Base-by-base conservation (phyloP, 2,329 filamentous ascomycete species). In the Periconia sp. region DNA sequence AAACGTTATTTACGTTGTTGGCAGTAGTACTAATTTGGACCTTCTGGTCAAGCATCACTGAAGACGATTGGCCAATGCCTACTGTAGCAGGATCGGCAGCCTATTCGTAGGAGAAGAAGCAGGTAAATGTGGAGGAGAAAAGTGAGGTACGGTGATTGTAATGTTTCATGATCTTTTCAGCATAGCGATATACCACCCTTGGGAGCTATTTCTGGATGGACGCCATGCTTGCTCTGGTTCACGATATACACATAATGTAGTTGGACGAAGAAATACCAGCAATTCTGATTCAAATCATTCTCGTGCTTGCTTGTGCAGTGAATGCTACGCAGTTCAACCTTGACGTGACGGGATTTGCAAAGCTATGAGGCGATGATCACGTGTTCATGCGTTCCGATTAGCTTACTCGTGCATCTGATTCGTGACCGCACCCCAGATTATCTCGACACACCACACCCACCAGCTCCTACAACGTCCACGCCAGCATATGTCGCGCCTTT, bases 21-120 rank as follows among this genome's bases (percentile, higher is more conserved):
- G 80, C 92, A 0, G 90, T 99, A 4, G 79, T 89, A 13, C 84
- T 84, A 73, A 75, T 96, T 53, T 99, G 94, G 92, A 72, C 89
- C 43, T 99, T 99, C 78, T 99, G 94, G 94, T 95, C 91, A 33
- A 96, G 91, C 74, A 99, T 99, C 61, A 99, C 94, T 12, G 94
- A 99, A 73, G 94, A 99, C 63, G 92, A 96, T 75, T 99, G 94
- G 94, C 90, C 92, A 2, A 78, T 81, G 69, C 76, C 79, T 13
- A 63, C 66, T 6, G 63, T 69, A 6, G 13, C 63, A 22, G 67
- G 67, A 3, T 64, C 66, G 6, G 72, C 66, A 50, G 63, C 68
- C 21, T 75, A 75, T 54, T 68, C 66, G 46, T 69, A 45, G 64
- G 41, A 21, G 3, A 18, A 41, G 12, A 36, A 30, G 8, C 22